Evolutionary conservation across 2,329 filamentous ascomycete genomes (phyloP).

Genomic region (Stagonosporopsis cucurbitacearum): DNA sequence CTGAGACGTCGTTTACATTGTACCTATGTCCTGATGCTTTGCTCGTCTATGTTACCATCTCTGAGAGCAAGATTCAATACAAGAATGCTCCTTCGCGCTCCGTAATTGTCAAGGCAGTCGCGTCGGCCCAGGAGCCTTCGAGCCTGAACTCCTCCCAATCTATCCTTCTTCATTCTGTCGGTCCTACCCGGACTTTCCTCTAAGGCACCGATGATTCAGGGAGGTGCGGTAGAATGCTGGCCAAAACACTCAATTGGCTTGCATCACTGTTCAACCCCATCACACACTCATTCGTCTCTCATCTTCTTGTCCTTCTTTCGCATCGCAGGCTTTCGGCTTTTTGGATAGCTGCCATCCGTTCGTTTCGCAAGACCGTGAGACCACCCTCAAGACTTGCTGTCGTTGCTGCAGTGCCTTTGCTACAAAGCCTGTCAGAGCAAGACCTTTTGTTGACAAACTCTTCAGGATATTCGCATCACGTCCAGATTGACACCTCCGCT

Average conservation of each 20-base stretch:
- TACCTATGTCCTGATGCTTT: not conserved
- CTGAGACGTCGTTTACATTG: not conserved
- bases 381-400: constrained; percentile 42
- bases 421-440: not conserved
- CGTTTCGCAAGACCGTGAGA: constrained; percentile 34
- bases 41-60: not conserved
- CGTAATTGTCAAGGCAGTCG: not conserved
- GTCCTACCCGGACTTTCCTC: constrained; percentile 22
- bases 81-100: not conserved
- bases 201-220: constrained; percentile 8
- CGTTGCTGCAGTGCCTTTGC: not conserved
- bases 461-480: constrained; percentile 47
- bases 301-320: constrained; percentile 49
- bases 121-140: not conserved
- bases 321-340: constrained; percentile 46
- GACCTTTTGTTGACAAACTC: constrained; percentile 5
- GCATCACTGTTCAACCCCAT: constrained; percentile 19
- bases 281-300: constrained; percentile 49
- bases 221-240: constrained; percentile 30
- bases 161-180: constrained; percentile 16
- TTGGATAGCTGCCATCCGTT: constrained; percentile 50
- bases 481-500: constrained; percentile 1
- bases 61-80: not conserved
- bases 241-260: constrained; percentile 31
- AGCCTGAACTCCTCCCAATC: not conserved